Base-by-base conservation (phyloP, 306 rosid species). In the Dryas octopetala region DNA sequence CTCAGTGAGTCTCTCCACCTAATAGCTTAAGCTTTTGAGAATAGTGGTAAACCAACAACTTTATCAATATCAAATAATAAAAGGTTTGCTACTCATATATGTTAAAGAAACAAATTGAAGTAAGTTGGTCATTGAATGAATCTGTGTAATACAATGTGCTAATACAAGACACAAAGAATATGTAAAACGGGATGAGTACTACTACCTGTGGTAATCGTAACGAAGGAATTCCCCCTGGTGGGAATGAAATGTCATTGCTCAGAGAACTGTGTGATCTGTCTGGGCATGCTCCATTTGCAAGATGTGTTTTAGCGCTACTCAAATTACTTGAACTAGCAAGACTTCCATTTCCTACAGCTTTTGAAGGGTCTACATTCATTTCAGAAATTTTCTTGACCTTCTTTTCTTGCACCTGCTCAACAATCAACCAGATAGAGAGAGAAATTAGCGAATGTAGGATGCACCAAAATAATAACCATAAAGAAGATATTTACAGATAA, bases 401-500 rank as follows among this genome's bases (percentile, higher is more conserved):
- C 89, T 92, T 96, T 88, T 96, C 98, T 88, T 96, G 97, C 77
- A 92, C 97, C 99, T 92, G 84, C 75, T 78, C 75, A 84, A 70
- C 51, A 67, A 78, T 75, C 91, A 83, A 73, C 55, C 57, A 46
- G 57, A 74, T 43, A 66, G 54, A 59, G 13, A 77, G 73, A 53
- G 63, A 47, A 17, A 79, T 78, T 46, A 82, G 75, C 46, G 38
- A 17, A 6, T 52, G 64, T 70, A 63, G 59, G 68, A 80, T 67
- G 58, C 40, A 81, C 66, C 63, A 70, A 23, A 26, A 44, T 3
- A 38, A 74, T n/a, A 0, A 43, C 7, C 62, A 28, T 13, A 32
- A 4, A 10, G 9, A 45, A 62, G 13, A 41, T 17, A 9, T 53
- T 51, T 15, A 32, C 23, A 1, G 66, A 7, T 44, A 47, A 55